These are phyloP conservation scores for Fusarium anguioides DNA, from an alignment of 2,329 filamentous ascomycete genomes.

Conservation along the genomic window DNA sequence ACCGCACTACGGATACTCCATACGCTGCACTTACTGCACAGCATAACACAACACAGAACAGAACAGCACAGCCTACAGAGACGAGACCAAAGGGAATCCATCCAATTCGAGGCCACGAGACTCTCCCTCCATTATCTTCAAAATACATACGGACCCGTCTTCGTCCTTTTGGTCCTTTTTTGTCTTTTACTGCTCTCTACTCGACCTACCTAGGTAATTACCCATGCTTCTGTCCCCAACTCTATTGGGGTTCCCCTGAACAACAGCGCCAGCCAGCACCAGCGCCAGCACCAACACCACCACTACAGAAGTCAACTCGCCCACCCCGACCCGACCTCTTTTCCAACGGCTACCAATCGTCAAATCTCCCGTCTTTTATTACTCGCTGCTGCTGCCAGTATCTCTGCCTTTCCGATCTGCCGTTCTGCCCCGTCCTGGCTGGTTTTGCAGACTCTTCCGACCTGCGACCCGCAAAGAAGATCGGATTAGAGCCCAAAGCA, in stretches of 20 bases:
- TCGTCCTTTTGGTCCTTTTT: not conserved
- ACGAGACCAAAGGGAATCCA: constrained; percentile 20
- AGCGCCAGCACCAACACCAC: constrained; percentile 9
- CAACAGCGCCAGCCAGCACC: constrained; percentile 4
- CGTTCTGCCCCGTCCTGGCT: constrained; percentile 8
- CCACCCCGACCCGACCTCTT: too few species aligned
- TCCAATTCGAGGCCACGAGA: constrained; percentile 23
- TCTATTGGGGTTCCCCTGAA: constrained; percentile 18
- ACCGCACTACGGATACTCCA: too few species aligned
- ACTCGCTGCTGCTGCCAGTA: constrained; percentile 5
- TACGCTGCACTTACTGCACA: too few species aligned
- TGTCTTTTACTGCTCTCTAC: constrained; percentile 1
- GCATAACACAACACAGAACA: constrained; percentile 24
- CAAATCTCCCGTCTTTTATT: constrained; percentile 27
- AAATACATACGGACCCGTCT: constrained; percentile 12
- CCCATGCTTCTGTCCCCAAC: not conserved
- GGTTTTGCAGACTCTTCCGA: constrained; percentile 22
- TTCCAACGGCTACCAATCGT: constrained; percentile 37
- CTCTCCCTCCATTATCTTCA: constrained; percentile 17
- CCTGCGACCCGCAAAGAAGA: constrained; percentile 24
- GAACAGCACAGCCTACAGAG: constrained; percentile 7
- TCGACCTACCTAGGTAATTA: not conserved
- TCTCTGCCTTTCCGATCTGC: constrained; percentile 9
- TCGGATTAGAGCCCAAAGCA: constrained; percentile 10
- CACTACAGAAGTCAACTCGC: constrained; percentile 19